Base-by-base conservation (phyloP, 768 basidiomycete species). In the Pholiota microspora region DNA sequence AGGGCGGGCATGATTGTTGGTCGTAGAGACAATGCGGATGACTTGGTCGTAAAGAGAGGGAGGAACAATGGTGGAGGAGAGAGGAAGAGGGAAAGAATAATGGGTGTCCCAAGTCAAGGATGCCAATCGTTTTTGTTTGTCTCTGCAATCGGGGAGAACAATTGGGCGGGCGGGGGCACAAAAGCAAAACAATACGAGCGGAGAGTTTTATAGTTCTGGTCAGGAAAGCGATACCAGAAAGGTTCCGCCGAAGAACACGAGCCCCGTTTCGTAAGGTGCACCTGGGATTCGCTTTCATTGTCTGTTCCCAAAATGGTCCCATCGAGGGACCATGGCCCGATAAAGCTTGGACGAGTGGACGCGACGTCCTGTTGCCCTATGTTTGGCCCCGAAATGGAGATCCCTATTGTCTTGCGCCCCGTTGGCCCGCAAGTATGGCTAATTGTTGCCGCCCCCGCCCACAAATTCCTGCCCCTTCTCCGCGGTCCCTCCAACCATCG, bases 1-100 rank as follows among this genome's bases (percentile, higher is more conserved):
- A 83, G 77, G 49, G 86, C 86, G 70, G 88, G 88, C 88, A 89
- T 89, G 79, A 80, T 83, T 63, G 66, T 67, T 68, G 58, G 68
- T 69, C 70, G 70, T 70, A 67, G 54, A 51, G 60, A 58, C 45
- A 36, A 36, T 51, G 49, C 18, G 34, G 18, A 36, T 13, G 36
- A 28, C 18, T 47, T 38, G 55, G 45, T 38, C 48, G 53, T 45
- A 54, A 45, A 36, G 45, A 47, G 46, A 31, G 45, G 46, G 45
- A 51, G 32, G 64, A 68, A 69, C 66, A 67, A 64, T 61, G 65
- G 65, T 62, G 59, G 65, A 62, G 59, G 56, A 55, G 58, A 60
- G 63, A 70, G 61, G 58, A 70, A 66, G 70, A 71, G 68, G 67
- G 68, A 68, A 67, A 71, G 65, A 73, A 73, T 75, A 75, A 73